phyloP scores from a whole-genome alignment of 2,329 filamentous ascomycete genomes.

The Aphanocladium album region DNA sequence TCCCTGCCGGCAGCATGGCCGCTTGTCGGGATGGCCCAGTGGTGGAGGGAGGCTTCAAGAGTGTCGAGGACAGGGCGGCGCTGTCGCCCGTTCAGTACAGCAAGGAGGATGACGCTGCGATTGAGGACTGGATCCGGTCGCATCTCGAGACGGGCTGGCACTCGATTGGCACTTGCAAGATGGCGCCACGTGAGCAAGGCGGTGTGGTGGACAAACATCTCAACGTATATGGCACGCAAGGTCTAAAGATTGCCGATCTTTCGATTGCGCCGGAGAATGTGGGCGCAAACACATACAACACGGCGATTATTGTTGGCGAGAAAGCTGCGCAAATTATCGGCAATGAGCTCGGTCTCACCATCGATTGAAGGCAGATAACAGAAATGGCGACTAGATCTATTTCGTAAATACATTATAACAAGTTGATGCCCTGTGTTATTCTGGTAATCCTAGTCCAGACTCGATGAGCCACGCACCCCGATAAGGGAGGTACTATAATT shows the following conservation, averaged over 20 bases:
- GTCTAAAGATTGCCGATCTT: constrained; percentile 28
- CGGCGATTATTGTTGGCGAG: constrained; percentile 44
- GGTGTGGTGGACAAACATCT: constrained; percentile 37
- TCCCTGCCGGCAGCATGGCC: constrained; percentile 34
- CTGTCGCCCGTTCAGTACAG: constrained; percentile 39
- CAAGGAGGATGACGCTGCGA: constrained; percentile 39
- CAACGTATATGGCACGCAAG: constrained; percentile 36
- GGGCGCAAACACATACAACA: constrained; percentile 42
- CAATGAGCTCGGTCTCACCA: constrained; percentile 25
- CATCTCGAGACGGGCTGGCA: constrained; percentile 37
- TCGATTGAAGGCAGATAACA: not conserved
- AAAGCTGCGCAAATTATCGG: constrained; percentile 36
- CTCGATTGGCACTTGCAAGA: constrained; percentile 37
- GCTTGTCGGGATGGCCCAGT: constrained; percentile 40
- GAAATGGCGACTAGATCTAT: too few species aligned
- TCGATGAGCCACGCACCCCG: too few species aligned
- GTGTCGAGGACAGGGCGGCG: constrained; percentile 31
- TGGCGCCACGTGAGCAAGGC: constrained; percentile 31
- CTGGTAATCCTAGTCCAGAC: too few species aligned
- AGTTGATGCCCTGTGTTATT: too few species aligned
- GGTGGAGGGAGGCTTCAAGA: constrained; percentile 25
- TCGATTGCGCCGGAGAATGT: constrained; percentile 33
- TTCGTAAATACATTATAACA: too few species aligned
- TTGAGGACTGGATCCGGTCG: constrained; percentile 37
- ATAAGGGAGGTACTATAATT: too few species aligned